These are phyloP conservation scores for Globisporangium cystogenes DNA, from an alignment of 352 stramenopile species.

Conservation along the genomic window DNA sequence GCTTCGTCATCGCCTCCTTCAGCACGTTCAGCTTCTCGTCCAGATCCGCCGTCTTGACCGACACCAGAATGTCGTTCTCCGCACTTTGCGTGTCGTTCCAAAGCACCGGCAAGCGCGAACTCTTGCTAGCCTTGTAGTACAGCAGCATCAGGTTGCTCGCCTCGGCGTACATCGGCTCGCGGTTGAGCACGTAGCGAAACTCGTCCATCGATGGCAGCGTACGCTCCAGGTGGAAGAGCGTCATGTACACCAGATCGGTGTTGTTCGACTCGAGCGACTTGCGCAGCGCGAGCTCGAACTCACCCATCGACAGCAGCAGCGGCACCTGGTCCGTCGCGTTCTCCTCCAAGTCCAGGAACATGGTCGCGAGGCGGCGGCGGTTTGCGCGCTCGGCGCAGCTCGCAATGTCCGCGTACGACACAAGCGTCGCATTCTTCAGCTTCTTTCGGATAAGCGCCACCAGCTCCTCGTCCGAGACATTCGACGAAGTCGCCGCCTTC, in stretches of 20 bases:
- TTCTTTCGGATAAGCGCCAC: slow-evolving; percentile 82
- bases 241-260: slow-evolving; percentile 87
- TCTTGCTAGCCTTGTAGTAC: slow-evolving; percentile 77
- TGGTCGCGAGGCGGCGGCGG: slow-evolving; percentile 79
- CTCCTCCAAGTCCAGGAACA: slow-evolving; percentile 86
- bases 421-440: slow-evolving; percentile 72
- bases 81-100: slow-evolving; percentile 62
- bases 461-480: slow-evolving; percentile 73
- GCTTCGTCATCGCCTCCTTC: slow-evolving; percentile 63
- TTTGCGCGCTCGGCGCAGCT: slow-evolving; percentile 78
- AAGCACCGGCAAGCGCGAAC: slow-evolving; percentile 43
- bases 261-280: slow-evolving; percentile 89
- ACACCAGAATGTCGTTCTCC: slow-evolving; percentile 69
- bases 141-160: slow-evolving; percentile 70
- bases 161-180: slow-evolving; percentile 64
- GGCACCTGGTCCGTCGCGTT: slow-evolving; percentile 88
- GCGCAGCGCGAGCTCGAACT: slow-evolving; percentile 86
- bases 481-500: slow-evolving; percentile 39
- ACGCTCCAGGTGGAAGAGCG: slow-evolving; percentile 82
- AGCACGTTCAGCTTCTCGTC: slow-evolving; percentile 63
- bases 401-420: slow-evolving; percentile 81
- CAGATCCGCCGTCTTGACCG: slow-evolving; percentile 52
- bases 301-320: slow-evolving; percentile 87
- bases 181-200: slow-evolving; percentile 70
- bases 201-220: slow-evolving; percentile 78